phyloP scores from a whole-genome alignment of 2,329 filamentous ascomycete species.

The Pseudocercospora fijiensis region DNA sequence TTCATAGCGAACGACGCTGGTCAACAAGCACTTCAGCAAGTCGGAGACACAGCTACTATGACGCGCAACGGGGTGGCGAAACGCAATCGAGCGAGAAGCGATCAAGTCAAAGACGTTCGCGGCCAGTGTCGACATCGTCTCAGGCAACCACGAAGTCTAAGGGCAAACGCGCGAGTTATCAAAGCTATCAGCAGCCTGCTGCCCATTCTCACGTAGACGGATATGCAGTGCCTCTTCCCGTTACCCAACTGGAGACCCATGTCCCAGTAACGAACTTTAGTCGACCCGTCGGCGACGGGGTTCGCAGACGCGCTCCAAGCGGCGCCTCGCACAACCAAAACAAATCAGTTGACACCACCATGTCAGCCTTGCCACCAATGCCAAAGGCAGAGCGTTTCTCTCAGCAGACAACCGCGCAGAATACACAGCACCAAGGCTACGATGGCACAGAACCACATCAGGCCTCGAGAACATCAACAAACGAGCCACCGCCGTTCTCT shows the following conservation, averaged over 20 bases:
- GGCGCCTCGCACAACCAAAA: constrained; percentile 13
- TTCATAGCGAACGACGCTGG: background rate
- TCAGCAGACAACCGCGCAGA: constrained; percentile 20
- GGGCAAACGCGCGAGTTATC: constrained; percentile 25
- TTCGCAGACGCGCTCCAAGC: constrained; percentile 19
- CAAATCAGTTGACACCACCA: constrained; percentile 12
- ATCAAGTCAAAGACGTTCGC: constrained; percentile 12
- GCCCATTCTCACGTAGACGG: constrained; percentile 27
- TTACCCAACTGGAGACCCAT: constrained; percentile 1
- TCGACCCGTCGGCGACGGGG: constrained; percentile 11
- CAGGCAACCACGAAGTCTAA: constrained; percentile 16
- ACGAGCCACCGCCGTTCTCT: constrained; percentile 18
- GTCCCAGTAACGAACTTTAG: constrained; percentile 24
- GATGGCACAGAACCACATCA: constrained; percentile 8
- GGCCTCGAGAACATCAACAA: constrained; percentile 1
- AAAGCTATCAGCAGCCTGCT: constrained; percentile 22
- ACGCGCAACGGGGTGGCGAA: constrained; percentile 25
- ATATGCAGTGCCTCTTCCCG: constrained; percentile 21
- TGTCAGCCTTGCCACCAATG: constrained; percentile 23
- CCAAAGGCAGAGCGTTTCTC: constrained; percentile 22
- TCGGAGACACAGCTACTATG: constrained; percentile 29
- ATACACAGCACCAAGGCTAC: constrained; percentile 12
- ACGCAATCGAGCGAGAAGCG: background rate
- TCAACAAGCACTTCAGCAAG: constrained; percentile 27
- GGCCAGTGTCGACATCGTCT: constrained; percentile 23